Evolutionary conservation across 331 rosid genomes (phyloP), one percentile per base, ranked within the genome.

Genomic region (Cydonia oblonga): DNA sequence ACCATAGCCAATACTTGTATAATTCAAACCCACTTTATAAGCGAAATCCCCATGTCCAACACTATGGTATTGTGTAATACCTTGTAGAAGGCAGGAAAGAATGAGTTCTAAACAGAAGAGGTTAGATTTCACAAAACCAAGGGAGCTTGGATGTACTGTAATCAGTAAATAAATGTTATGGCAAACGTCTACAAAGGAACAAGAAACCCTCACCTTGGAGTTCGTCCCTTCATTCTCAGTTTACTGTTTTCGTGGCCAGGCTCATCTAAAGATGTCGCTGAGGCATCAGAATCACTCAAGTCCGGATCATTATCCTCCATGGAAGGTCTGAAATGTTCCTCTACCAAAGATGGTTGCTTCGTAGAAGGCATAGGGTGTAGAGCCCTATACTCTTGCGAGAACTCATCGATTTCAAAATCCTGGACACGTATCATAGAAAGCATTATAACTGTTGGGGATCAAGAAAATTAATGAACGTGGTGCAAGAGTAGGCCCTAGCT

Each of bases 311-410:
- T 91, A 68, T 86, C 95, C 9, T 89, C 90, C 83, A 75, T 68
- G 44, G 83, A 80, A 72, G 91, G 88, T 69, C 89, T 90, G 78
- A 93, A 93, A 83, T 93, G 96, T 75, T 93, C 98, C 5, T 84
- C 81, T 70, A 84, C 76, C 64, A 93, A 71, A 66, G 95, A 91
- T 70, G 87, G 83, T 74, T 88, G 92, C 87, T 87, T 90, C 66
- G 81, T 84, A 74, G 97, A 84, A 80, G 95, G 80, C 80, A 87
- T 75, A 28, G 98, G 98, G 80, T 93, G 97, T 75, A 91, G 79
- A 26, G 96, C 92, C 75, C 85, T 67, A 83, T 89, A 93, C 75
- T 93, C 97, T 68, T 77, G 69, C 0, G 98, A 93, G 46, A 70
- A 5, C 84, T 85, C 91, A 58, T 91, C 83, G 60, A 91, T 89